Evolutionary conservation across 495 filamentous ascomycete genomes (phyloP), one percentile per base, ranked within the genome.

Genomic region (Daldinia decipiens): DNA sequence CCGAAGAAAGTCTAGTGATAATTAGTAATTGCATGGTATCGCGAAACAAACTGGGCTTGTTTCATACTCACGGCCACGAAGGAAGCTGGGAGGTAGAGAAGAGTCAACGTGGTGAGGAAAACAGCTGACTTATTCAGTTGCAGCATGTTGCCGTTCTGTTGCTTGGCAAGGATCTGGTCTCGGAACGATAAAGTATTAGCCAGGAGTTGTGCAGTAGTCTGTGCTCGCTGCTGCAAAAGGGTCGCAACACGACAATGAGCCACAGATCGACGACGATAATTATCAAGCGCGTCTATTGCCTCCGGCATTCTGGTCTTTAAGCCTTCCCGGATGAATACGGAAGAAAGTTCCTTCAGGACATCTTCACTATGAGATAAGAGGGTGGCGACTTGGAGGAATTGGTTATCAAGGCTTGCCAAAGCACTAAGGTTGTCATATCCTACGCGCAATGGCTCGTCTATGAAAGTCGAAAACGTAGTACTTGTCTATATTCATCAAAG

Each of bases 51-150:
- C 1, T 47, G 1, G 21, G 15, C 26, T 11, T 0, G 17, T 15
- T 53, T n/a, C 66, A 43, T 63, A 79, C 81, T 74, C 71, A 84
- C 82, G 3, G 81, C 81, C 32, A 81, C 75, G 65, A 83, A 83
- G 3, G 80, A 80, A 9, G 79, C 72, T 0, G 82, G 82, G 12
- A 84, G 74, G 68, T 83, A 84, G 1, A 83, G 70, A 55, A 84
- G 59, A 1, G 81, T 80, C 62, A 83, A 65, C 0, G 76, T 79
- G 5, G 82, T 83, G 27, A 84, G 77, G 34, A 82, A 80, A 6
- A 82, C 76, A 17, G 80, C 77, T 19, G 79, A 80, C 39, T 79
- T 76, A 52, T 78, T 83, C 5, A 83, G 59, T 55, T 78, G 74
- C 38, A 83, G 53, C 71, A 83, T 82, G 24, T 77, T 80, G 9